Conservation (phyloP, 306 rosid species). For the Sicyos baderoa region DNA sequence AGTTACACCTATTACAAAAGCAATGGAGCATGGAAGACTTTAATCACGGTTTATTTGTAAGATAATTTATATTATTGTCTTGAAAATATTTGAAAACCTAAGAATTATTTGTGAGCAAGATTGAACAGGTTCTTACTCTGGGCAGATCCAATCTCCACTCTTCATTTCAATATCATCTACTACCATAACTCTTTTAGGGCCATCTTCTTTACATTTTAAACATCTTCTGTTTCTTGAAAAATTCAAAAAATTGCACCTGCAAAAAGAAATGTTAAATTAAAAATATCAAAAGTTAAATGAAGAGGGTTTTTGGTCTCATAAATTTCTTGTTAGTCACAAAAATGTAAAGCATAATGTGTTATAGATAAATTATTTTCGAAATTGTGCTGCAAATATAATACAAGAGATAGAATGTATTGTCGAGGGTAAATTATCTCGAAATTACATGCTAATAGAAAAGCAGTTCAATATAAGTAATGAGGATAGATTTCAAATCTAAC, state of each 20-base stretch:
- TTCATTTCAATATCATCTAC: conserved; percentile 37
- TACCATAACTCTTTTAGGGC: conserved; percentile 34
- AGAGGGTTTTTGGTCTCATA: neutral
- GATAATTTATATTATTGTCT: neutral
- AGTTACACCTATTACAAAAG: conserved; percentile 60
- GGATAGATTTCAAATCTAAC: conserved; percentile 22
- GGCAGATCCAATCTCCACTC: conserved; percentile 80
- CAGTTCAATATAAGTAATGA: neutral
- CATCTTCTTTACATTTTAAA: conserved; percentile 50
- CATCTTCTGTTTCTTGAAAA: conserved; percentile 54
- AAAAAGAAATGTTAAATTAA: neutral
- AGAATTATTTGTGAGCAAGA: neutral
- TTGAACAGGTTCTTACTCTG: conserved; percentile 44
- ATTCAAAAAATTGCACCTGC: conserved; percentile 79
- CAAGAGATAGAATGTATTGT: too few species aligned
- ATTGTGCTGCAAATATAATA: too few species aligned
- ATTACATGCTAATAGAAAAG: conserved; percentile 7
- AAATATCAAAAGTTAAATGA: neutral
- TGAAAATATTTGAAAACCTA: neutral
- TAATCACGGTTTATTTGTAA: too few species aligned
- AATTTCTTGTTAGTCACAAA: neutral
- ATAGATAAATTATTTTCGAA: too few species aligned
- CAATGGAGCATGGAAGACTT: neutral
- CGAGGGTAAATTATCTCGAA: too few species aligned
- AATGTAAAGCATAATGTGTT: neutral